These are phyloP conservation scores for Kodamaea fukazawae DNA, from an alignment of 805 yeast genomes.

Conservation along the genomic window DNA sequence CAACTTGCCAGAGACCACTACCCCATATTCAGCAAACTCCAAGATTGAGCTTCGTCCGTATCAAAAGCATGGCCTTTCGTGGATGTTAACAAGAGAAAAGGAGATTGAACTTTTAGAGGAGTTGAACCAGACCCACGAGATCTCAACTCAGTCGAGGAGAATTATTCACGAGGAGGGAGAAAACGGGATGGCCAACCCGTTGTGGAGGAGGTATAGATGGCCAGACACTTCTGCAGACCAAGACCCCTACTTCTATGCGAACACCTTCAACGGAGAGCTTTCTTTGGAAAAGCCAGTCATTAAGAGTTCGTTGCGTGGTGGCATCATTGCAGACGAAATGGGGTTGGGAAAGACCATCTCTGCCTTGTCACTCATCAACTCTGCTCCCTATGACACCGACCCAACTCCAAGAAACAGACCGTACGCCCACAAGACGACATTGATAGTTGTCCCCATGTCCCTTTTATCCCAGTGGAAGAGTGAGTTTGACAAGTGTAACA, in stretches of 20 bases:
- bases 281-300: conserved; percentile 65
- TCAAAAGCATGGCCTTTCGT: conserved; percentile 80
- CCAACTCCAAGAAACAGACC: conserved; percentile 18
- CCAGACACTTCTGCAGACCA: conserved; percentile 51
- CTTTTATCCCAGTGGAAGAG: conserved; percentile 87
- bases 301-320: conserved; percentile 65
- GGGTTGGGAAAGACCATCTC: conserved; percentile 93
- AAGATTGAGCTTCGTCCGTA: conserved; percentile 63
- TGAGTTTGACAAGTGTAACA: conserved; percentile 64
- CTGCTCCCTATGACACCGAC: conserved; percentile 53
- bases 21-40: conserved; percentile 47
- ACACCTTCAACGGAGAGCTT: conserved; percentile 76
- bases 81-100: conserved; percentile 84
- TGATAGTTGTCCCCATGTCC: conserved; percentile 88
- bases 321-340: conserved; percentile 95
- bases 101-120: conserved; percentile 48
- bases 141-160: conserved; percentile 27
- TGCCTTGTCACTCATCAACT: conserved; percentile 66
- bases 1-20: conserved; percentile 62
- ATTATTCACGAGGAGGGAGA: conserved; percentile 26
- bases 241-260: conserved; percentile 58
- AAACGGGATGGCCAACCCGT: conserved; percentile 68
- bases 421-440: conserved; percentile 70
- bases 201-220: conserved; percentile 81
- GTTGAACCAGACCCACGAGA: conserved; percentile 16